These are phyloP conservation scores for Physcomitrium patens DNA, from an alignment of 225 moss, liverwort and hornwort genomes.

Conservation along the genomic window DNA sequence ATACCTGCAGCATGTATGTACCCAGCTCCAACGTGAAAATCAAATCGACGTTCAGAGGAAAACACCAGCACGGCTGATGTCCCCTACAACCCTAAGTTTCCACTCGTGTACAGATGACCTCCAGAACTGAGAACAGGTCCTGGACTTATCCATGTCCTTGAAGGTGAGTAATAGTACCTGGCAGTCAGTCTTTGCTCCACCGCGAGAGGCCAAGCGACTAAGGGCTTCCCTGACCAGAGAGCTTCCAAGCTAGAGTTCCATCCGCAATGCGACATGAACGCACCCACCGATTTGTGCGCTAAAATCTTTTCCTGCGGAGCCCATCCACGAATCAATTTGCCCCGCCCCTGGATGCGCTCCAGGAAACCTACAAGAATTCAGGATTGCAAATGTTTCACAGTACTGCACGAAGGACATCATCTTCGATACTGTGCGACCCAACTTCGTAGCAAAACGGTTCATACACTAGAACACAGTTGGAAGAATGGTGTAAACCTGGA, in stretches of 20 bases:
- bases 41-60: too few species aligned
- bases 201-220: conserved; percentile 51
- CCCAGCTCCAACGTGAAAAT: background rate
- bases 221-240: conserved; percentile 52
- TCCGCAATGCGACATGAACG: conserved; percentile 60
- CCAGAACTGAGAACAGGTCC: background rate
- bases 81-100: background rate
- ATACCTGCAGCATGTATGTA: conserved; percentile 38
- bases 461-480: background rate
- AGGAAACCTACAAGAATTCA: conserved; percentile 32
- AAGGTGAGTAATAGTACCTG: conserved; percentile 31
- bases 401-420: background rate
- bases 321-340: conserved; percentile 51
- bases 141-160: too few species aligned
- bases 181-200: conserved; percentile 60
- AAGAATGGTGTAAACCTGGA: conserved; percentile 27
- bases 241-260: conserved; percentile 68
- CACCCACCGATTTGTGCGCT: conserved; percentile 46
- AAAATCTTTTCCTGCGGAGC: conserved; percentile 58
- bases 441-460: too few species aligned
- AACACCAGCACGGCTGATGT: background rate
- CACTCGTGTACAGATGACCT: background rate
- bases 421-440: background rate
- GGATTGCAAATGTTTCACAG: background rate
- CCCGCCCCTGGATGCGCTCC: conserved; percentile 46